A percentile compares a stretch with the other conserved stretches of the same genome.
Evolutionary conservation across 2,329 filamentous ascomycete species (phyloP).

Genomic region (Thermomyces lanuginosus): DNA sequence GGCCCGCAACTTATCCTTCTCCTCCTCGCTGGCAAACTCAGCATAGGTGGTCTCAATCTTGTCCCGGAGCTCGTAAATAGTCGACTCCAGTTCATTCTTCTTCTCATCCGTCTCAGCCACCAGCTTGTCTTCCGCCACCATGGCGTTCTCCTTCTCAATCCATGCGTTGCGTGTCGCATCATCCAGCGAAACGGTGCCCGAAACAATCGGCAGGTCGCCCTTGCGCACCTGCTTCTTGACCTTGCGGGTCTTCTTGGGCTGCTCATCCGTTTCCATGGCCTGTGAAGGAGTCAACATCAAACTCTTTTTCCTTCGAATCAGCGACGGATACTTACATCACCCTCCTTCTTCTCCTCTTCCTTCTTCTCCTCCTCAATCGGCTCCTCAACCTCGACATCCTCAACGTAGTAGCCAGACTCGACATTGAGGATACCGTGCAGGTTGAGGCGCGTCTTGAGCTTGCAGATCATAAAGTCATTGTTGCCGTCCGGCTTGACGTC

Average conservation of each 20-base stretch:
- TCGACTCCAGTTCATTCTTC: conserved; percentile 98
- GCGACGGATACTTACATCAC: conserved; percentile 29
- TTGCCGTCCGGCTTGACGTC: conserved; percentile 84
- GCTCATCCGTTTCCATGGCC: conserved; percentile 76
- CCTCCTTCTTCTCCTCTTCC: conserved; percentile 46
- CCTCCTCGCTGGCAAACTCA: conserved; percentile 76
- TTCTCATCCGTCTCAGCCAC: conserved; percentile 96
- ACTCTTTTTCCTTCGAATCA: background rate
- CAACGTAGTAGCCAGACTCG: conserved; percentile 92
- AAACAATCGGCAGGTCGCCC: conserved; percentile 77
- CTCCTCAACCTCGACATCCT: conserved; percentile 94
- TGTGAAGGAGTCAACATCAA: conserved; percentile 30
- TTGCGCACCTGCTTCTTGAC: conserved; percentile 99
- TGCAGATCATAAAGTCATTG: conserved; percentile 99
- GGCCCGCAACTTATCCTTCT: conserved; percentile 70
- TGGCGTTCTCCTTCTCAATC: conserved; percentile 67
- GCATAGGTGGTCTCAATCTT: conserved; percentile 87
- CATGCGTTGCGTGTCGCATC: conserved; percentile 47
- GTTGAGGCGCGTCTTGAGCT: conserved; percentile 94
- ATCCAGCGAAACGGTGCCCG: conserved; percentile 69
- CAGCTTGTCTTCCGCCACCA: conserved; percentile 98
- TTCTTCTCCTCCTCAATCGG: conserved; percentile 50
- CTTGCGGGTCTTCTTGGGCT: conserved; percentile 76
- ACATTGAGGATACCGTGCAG: conserved; percentile 92
- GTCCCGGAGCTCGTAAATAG: conserved; percentile 90